Percentiles rank a stretch among this genome's conserved stretches.
These are phyloP conservation scores for Alternaria postmessia DNA, from an alignment of 2,329 filamentous ascomycete species.

Conservation along the genomic window DNA sequence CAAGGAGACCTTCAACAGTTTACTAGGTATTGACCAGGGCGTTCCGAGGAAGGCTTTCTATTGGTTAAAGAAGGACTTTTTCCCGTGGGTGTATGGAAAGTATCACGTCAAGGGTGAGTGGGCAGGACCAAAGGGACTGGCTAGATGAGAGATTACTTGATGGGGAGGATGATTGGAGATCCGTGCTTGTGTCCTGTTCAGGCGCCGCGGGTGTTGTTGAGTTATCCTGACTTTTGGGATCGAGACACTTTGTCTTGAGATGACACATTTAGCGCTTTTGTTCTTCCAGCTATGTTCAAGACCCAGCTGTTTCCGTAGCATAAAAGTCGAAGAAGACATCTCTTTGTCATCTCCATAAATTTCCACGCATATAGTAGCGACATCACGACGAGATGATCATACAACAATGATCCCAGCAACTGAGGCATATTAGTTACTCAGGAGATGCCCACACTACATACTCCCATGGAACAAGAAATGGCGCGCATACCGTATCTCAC, in stretches of 20 bases:
- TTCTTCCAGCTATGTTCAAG: background rate
- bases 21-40: constrained; percentile 65
- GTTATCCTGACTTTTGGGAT: background rate
- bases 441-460: no score
- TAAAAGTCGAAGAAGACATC: background rate
- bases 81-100: constrained; percentile 71
- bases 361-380: background rate
- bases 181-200: background rate
- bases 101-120: constrained; percentile 69
- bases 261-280: background rate
- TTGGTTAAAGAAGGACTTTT: constrained; percentile 71
- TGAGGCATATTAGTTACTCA: no score
- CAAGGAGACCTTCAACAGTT: constrained; percentile 67
- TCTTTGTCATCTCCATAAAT: background rate
- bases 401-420: no score
- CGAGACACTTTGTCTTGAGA: background rate
- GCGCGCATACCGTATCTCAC: background rate
- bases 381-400: no score
- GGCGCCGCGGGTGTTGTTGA: background rate
- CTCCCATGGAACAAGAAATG: no score
- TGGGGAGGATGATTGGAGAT: background rate
- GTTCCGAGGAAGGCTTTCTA: constrained; percentile 66
- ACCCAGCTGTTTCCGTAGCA: background rate
- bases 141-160: constrained; percentile 17
- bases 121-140: constrained; percentile 66